Base-by-base conservation (phyloP, 1,284 basidiomycete species). In the Volvariella volvacea region DNA sequence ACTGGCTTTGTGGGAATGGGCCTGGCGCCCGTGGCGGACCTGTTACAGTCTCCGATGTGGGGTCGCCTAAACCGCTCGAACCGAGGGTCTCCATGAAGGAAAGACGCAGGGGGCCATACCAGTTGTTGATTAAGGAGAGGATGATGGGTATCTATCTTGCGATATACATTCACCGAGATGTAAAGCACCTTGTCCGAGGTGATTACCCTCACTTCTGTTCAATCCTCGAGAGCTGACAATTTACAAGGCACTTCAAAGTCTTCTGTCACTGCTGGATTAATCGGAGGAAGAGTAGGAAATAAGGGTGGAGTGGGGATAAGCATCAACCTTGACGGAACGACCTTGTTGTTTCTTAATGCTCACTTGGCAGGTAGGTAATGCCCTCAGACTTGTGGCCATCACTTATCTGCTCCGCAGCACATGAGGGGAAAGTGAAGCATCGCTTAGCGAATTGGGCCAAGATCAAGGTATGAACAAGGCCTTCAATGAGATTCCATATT, bases 111-210 rank as follows among this genome's bases (percentile, higher is more conserved):
- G 83, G 82, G 0, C 88, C 88, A 3, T 94, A 94, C 55, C 74
- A 86, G 54, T 68, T 92, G 10, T 68, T 92, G 16, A 73, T 78
- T 42, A 94, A 94, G 61, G 88, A 93, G 52, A 73, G 91, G 10
- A 73, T 94, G 68, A 88, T 93, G 86, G 91, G 91, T 1, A 77
- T 92, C 39, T 92, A 92, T 60, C 65, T 88, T 22, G 76, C 84
- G 2, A 60, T 89, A 2, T 89, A 83, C 52, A 70, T 88, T 30
- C 80, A 88, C 56, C 73, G 74, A 17, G 85, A 88, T 52, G 58
- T 83, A 20, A 68, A 68, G 32, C 69, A 71, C 40, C 65, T 83
- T 16, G 75, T 89, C 3, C 65, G 66, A 66, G 82, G 81, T 76
- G 49, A 39, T 65, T 52, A 17, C 4, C 30, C 10, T n/a, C 38